A percentile compares a stretch with the other conserved stretches of the same genome.
Conservation (phyloP, 1,284 basidiomycete genomes). For the Exobasidium rhododendri region DNA sequence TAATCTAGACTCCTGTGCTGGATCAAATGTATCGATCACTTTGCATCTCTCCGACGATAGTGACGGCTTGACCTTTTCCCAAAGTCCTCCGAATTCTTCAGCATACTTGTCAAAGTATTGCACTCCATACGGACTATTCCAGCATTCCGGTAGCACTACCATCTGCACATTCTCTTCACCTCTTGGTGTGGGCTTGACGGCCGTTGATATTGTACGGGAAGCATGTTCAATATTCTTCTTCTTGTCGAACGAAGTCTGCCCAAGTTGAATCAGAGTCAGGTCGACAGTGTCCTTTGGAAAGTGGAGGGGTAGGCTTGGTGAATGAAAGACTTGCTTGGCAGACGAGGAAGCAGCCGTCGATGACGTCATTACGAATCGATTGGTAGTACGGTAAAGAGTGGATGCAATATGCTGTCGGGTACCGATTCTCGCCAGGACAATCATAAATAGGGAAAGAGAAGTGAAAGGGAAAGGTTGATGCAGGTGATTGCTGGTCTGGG, state of each 20-base stretch:
- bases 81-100: conserved; percentile 44
- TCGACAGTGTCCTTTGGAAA: not conserved
- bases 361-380: not conserved
- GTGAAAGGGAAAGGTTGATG: too few relatives aligned
- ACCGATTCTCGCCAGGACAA: too few relatives aligned
- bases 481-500: too few relatives aligned
- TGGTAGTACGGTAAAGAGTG: too few relatives aligned
- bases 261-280: conserved; percentile 48
- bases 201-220: conserved; percentile 27
- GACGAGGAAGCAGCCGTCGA: not conserved
- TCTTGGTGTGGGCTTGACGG: not conserved
- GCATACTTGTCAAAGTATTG: conserved; percentile 57
- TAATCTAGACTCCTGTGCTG: conserved; percentile 21
- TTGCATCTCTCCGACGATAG: not conserved
- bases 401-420: too few relatives aligned
- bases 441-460: not conserved
- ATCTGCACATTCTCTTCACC: conserved; percentile 13
- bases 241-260: conserved; percentile 46
- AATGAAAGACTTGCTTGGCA: conserved; percentile 2
- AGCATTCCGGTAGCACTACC: conserved; percentile 72
- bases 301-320: not conserved
- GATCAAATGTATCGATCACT: not conserved
- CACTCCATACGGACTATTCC: conserved; percentile 94
- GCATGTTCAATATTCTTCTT: conserved; percentile 43
- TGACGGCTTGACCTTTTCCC: conserved; percentile 38